phyloP scores from a whole-genome alignment of 306 rosid genomes.

The Citrullus colocynthis region DNA sequence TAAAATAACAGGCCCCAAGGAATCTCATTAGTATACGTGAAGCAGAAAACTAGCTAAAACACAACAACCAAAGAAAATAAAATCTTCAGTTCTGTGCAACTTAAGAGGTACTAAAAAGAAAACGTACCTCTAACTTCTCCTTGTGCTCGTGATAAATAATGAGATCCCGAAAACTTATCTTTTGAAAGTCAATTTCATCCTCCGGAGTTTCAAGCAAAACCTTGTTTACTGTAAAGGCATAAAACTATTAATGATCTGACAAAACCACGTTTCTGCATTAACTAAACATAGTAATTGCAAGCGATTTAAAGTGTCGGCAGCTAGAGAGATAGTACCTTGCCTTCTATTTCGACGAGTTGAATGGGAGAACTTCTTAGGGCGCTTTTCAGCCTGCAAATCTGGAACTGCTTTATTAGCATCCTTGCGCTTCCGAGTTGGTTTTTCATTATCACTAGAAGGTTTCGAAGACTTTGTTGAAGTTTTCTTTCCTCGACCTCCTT shows the following conservation, averaged over 20 bases:
- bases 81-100: not conserved
- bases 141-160: slow-evolving; percentile 55
- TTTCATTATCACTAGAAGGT: slow-evolving; percentile 38
- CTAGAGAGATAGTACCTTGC: slow-evolving; percentile 28
- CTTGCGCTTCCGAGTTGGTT: slow-evolving; percentile 35
- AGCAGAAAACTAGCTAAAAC: not conserved
- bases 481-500: slow-evolving; percentile 27
- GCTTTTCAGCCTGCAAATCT: slow-evolving; percentile 20
- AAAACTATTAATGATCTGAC: slow-evolving; percentile 16
- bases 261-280: not conserved
- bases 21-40: not conserved
- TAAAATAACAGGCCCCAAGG: slow-evolving; percentile 5
- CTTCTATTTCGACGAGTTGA: slow-evolving; percentile 61
- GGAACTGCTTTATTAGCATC: slow-evolving; percentile 28
- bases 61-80: not conserved
- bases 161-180: slow-evolving; percentile 46
- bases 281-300: not conserved
- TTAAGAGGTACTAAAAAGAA: slow-evolving; percentile 13
- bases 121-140: slow-evolving; percentile 46
- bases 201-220: slow-evolving; percentile 60
- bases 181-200: slow-evolving; percentile 55
- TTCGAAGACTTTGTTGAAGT: slow-evolving; percentile 30
- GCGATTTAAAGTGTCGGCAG: not conserved
- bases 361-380: slow-evolving; percentile 62
- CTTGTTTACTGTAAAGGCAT: slow-evolving; percentile 46